Evolutionary conservation across 176 grass and related monocot species (phyloP).

Genomic region (Thalia dealbata): DNA sequence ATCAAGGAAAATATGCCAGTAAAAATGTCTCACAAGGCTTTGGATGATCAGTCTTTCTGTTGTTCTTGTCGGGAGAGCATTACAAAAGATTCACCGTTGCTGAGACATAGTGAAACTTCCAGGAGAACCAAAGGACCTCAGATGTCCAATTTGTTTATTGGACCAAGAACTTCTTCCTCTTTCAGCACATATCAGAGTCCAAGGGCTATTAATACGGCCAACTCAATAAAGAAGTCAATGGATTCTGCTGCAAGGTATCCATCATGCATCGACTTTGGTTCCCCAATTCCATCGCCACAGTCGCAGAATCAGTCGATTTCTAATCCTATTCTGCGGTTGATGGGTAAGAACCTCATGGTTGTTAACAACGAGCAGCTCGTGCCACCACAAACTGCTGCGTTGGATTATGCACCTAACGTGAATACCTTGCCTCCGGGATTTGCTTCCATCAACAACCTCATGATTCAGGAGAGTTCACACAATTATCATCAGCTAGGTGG

Average conservation of each 20-base stretch:
- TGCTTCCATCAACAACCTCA: constrained; percentile 5
- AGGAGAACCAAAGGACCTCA: constrained; percentile 37
- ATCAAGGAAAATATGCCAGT: constrained; percentile 9
- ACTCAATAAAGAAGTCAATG: constrained; percentile 19
- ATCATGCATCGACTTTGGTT: constrained; percentile 24
- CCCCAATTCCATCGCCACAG: constrained; percentile 33
- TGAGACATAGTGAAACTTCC: constrained; percentile 19
- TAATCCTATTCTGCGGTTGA: constrained; percentile 73
- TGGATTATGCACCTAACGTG: constrained; percentile 30
- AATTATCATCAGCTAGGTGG: constrained; percentile 26
- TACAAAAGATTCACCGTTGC: constrained; percentile 37
- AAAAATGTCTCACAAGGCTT: constrained; percentile 25
- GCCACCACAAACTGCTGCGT: constrained; percentile 41
- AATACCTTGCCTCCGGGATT: constrained; percentile 48
- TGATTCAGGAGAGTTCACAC: constrained; percentile 12
- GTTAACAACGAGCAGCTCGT: constrained; percentile 68
- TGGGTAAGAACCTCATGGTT: constrained; percentile 92
- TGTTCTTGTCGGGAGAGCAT: constrained; percentile 65
- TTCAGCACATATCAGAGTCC: constrained; percentile 58
- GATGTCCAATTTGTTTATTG: constrained; percentile 58
- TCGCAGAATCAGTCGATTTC: constrained; percentile 44
- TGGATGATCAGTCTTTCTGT: constrained; percentile 39
- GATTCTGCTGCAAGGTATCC: constrained; percentile 30
- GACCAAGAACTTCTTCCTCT: constrained; percentile 45
- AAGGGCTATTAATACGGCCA: constrained; percentile 30